phyloP scores from a whole-genome alignment of 2,329 filamentous ascomycete species.

The Fusarium avenaceum region DNA sequence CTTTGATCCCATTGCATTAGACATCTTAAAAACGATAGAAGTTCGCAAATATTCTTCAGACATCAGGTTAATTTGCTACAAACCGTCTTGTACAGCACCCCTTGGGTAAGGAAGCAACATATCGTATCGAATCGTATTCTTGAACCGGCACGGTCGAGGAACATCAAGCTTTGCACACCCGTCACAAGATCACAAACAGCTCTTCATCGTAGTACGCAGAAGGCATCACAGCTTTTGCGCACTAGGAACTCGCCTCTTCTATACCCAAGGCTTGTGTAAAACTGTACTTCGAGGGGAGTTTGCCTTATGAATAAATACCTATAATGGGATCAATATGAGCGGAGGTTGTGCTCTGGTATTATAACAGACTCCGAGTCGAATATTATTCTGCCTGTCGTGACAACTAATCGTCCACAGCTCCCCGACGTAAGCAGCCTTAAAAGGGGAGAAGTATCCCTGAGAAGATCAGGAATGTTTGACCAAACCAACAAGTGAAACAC shows the following conservation, averaged over 20 bases:
- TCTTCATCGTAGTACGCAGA: not conserved
- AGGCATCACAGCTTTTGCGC: conserved; percentile 4
- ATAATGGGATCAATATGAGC: not conserved
- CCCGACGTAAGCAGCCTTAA: not conserved
- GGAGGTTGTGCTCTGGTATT: not conserved
- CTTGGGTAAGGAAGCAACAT: not conserved
- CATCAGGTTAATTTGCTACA: not conserved
- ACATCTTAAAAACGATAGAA: not conserved
- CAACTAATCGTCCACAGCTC: not conserved
- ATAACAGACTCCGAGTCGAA: not conserved
- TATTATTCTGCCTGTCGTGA: not conserved
- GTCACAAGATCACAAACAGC: conserved; percentile 14
- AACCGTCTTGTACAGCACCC: not conserved
- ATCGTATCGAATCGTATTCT: not conserved
- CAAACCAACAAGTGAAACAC: conserved; percentile 14
- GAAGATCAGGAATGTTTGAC: conserved; percentile 21
- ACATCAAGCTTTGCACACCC: not conserved
- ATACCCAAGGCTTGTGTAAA: not conserved
- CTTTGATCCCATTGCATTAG: no score
- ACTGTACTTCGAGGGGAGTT: not conserved
- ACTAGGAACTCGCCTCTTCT: conserved; percentile 21
- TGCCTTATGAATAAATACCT: not conserved
- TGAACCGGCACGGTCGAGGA: not conserved
- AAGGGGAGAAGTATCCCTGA: conserved; percentile 3
- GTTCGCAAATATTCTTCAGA: not conserved